Conservation (phyloP, 176 grass and related monocot genomes). For the Oryza coarctata region DNA sequence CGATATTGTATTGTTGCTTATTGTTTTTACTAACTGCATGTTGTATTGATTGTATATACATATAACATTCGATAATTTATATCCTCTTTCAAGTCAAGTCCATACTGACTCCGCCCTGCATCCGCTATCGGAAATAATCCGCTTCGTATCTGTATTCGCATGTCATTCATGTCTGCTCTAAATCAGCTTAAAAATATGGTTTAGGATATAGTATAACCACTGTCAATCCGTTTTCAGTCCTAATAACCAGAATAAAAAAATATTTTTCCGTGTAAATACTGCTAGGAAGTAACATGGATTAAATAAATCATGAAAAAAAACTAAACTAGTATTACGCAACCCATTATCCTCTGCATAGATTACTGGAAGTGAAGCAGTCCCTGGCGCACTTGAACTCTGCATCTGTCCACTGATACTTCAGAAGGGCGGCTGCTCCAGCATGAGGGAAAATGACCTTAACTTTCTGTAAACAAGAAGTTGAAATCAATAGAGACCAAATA, state of each 20-base stretch:
- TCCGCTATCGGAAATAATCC: too few relatives aligned
- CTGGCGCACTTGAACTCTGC: slow-evolving; percentile 78
- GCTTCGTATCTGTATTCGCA: too few relatives aligned
- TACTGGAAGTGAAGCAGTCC: slow-evolving; percentile 35
- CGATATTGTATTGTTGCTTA: too few relatives aligned
- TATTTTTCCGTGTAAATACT: neutral
- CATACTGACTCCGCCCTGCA: too few relatives aligned
- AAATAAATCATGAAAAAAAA: neutral
- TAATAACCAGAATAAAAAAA: neutral
- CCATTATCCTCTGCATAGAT: neutral
- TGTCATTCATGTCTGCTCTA: too few relatives aligned
- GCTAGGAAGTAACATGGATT: neutral
- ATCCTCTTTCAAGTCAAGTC: too few relatives aligned
- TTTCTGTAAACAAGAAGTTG: slow-evolving; percentile 45
- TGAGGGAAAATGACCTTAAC: slow-evolving; percentile 94
- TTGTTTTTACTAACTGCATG: too few relatives aligned
- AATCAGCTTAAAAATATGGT: too few relatives aligned
- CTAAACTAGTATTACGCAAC: neutral
- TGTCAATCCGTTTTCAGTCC: too few relatives aligned
- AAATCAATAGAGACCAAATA: neutral
- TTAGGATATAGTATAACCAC: too few relatives aligned
- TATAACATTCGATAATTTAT: too few relatives aligned
- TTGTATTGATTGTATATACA: too few relatives aligned
- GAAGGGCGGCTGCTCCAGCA: slow-evolving; percentile 85
- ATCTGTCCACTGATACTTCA: slow-evolving; percentile 88